Base-by-base conservation (phyloP, 2,329 filamentous ascomycete genomes). In the Phoma sp. region DNA sequence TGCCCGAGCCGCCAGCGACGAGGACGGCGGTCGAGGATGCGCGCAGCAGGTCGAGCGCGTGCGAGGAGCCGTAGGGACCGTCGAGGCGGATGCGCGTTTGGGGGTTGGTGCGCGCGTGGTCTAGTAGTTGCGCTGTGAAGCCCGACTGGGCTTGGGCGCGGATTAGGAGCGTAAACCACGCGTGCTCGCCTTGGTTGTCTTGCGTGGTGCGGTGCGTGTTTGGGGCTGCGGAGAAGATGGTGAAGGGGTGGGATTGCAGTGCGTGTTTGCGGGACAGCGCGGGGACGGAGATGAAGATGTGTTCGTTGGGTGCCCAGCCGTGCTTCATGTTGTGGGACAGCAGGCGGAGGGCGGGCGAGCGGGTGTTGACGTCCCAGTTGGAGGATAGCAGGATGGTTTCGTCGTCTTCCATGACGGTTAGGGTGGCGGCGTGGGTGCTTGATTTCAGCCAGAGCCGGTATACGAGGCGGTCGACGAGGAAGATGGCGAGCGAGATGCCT, bases 171-270 rank as follows among this genome's bases (percentile, higher is more conserved):
- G 78, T 78, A 57, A 88, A 74, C 75, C 78, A 82, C 3, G 81
- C 81, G 58, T 84, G 80, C 12, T 65, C 60, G 29, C n/a, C 74
- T 59, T 22, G 53, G 53, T 15, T 40, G n/a, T 54, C 51, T 39
- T 36, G 38, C 31, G 48, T 19, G 1, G 80, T 78, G 37, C n/a
- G 36, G 47, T 50, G 41, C 8, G 19, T 51, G 9, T 46, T 51
- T 1, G 84, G 82, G 9, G 85, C 84, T 0, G 81, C 80, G 2
- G 86, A 88, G 15, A 85, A 82, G 50, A 89, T 87, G 8, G 85
- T 88, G 71, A 89, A 89, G 0, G 86, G 87, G 65, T 89, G 86
- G 0, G 85, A 80, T 71, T 89, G 86, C 1, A 87, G 67, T 2
- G 74, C 66, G 63, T 87, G 81, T 49, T 77, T 80, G 3, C 73